phyloP scores from a whole-genome alignment of 2,329 filamentous ascomycete genomes.

The Passalora sequoiae region DNA sequence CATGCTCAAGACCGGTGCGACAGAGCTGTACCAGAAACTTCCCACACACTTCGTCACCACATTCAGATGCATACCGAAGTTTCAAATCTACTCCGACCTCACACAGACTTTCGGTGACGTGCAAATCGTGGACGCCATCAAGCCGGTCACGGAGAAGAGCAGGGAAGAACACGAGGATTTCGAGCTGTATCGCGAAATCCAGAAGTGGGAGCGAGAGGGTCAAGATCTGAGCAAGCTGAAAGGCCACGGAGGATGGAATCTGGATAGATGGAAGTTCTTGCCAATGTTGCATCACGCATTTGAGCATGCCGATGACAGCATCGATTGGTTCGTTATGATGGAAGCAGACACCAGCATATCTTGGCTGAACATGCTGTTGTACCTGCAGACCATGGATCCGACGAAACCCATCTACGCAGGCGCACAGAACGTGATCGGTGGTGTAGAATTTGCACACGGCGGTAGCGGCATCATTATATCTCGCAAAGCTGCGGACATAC shows the following conservation, averaged over 20 bases:
- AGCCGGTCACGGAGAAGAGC: slow-evolving; percentile 25
- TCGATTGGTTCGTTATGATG: slow-evolving; percentile 53
- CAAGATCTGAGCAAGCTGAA: slow-evolving; percentile 31
- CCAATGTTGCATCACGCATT: slow-evolving; percentile 52
- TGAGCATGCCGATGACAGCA: slow-evolving; percentile 40
- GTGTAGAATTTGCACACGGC: slow-evolving; percentile 39
- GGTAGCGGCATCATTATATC: slow-evolving; percentile 45
- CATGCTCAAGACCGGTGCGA: slow-evolving; percentile 56
- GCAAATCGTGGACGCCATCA: slow-evolving; percentile 32
- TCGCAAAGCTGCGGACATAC: slow-evolving; percentile 35
- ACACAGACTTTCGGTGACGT: slow-evolving; percentile 44
- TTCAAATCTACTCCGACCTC: slow-evolving; percentile 50
- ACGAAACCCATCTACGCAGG: slow-evolving; percentile 46
- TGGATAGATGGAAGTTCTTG: slow-evolving; percentile 56
- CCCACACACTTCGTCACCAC: slow-evolving; percentile 53
- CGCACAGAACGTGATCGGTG: slow-evolving; percentile 37
- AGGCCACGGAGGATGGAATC: slow-evolving; percentile 44
- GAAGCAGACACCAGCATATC: slow-evolving; percentile 52
- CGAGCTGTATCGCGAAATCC: slow-evolving; percentile 31
- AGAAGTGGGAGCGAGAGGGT: slow-evolving; percentile 29
- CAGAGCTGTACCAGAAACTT: slow-evolving; percentile 53
- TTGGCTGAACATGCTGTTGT: slow-evolving; percentile 46
- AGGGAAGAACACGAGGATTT: slow-evolving; percentile 33
- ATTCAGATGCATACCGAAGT: slow-evolving; percentile 44
- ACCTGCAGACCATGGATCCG: slow-evolving; percentile 47